Conservation (phyloP, 139 green algal species). For the Raphidocelis subcapitata region DNA sequence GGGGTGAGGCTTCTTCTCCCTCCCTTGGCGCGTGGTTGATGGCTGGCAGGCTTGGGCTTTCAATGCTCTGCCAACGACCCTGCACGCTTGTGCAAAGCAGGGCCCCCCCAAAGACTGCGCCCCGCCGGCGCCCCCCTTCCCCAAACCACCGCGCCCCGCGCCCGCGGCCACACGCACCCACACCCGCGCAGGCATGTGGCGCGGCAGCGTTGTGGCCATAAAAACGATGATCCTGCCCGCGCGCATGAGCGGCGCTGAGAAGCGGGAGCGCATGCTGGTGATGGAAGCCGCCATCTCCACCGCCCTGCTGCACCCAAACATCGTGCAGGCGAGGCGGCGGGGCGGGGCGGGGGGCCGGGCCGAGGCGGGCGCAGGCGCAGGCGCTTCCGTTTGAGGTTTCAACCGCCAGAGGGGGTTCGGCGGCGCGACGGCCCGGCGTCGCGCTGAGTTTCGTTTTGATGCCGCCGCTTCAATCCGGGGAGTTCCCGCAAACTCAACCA, state of each 20-base stretch:
- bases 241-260: conserved; percentile 37
- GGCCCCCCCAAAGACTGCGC: too few species aligned
- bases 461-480: too few species aligned
- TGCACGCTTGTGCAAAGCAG: too few species aligned
- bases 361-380: too few species aligned
- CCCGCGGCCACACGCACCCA: not conserved
- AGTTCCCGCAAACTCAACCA: too few species aligned
- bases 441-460: not conserved
- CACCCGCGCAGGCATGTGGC: conserved; percentile 26
- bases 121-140: not conserved
- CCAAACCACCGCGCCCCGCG: not conserved
- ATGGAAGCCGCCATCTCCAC: conserved; percentile 42
- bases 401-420: conserved; percentile 14
- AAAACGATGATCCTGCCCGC: conserved; percentile 47
- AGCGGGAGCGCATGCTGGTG: conserved; percentile 33
- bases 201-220: conserved; percentile 36
- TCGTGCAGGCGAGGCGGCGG: conserved; percentile 14
- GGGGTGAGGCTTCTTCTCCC: not conserved
- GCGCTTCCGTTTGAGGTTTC: too few species aligned
- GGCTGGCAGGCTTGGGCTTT: not conserved
- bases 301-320: conserved; percentile 32
- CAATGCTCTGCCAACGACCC: too few species aligned
- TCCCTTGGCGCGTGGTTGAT: not conserved
- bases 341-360: not conserved
- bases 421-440: not conserved